Percentiles rank a stretch among this genome's conserved stretches.
phyloP scores from a whole-genome alignment of 768 basidiomycete genomes.

The Boletus subcaerulescens region DNA sequence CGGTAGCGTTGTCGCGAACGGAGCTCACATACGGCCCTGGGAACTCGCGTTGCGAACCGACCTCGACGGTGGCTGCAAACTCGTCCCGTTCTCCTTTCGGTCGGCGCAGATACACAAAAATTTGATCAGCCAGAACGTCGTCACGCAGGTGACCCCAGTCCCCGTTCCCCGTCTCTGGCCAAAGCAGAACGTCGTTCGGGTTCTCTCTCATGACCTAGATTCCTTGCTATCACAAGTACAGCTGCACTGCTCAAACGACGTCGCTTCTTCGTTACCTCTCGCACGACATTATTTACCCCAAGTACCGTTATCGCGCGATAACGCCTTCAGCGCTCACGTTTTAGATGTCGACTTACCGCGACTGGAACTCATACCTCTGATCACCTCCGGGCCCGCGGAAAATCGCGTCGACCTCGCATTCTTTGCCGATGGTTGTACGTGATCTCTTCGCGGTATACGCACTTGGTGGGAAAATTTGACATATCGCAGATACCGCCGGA shows the following conservation, averaged over 20 bases:
- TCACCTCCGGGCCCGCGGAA: constrained; percentile 55
- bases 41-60: constrained; percentile 24
- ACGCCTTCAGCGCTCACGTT: background rate
- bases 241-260: constrained; percentile 23
- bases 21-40: constrained; percentile 80
- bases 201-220: constrained; percentile 17
- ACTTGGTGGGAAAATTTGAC: background rate
- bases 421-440: constrained; percentile 76
- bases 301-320: constrained; percentile 6
- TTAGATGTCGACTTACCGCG: constrained; percentile 34
- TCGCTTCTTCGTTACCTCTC: constrained; percentile 2
- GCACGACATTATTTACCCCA: constrained; percentile 5
- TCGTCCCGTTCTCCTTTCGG: constrained; percentile 21
- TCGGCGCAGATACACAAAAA: constrained; percentile 22
- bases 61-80: constrained; percentile 14
- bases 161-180: constrained; percentile 8
- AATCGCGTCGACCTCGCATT: constrained; percentile 77
- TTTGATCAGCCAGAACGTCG: constrained; percentile 4
- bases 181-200: constrained; percentile 14
- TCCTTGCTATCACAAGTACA: constrained; percentile 20
- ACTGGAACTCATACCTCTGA: constrained; percentile 54
- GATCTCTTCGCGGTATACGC: background rate
- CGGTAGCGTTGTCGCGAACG: background rate
- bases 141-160: constrained; percentile 10
- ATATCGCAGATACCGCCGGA: constrained; percentile 44